These are phyloP conservation scores for Ogataea dorogensis DNA, from an alignment of 805 yeast genomes.

Conservation along the genomic window DNA sequence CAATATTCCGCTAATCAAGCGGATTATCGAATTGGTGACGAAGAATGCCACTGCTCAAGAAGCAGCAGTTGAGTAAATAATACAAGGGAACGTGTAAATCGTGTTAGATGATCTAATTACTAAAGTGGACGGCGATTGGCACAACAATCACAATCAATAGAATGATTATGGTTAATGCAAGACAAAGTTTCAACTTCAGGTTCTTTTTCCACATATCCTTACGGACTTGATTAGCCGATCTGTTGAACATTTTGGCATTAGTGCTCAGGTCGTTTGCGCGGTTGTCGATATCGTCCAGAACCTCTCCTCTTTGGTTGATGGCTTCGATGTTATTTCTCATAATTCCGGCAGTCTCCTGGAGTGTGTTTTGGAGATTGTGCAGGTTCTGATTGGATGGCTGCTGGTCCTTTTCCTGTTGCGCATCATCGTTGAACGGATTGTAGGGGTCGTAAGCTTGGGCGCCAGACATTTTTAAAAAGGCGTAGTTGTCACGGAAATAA, in stretches of 20 bases:
- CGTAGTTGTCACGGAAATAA: conserved; percentile 2
- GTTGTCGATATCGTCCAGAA: conserved; percentile 86
- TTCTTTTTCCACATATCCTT: conserved; percentile 99
- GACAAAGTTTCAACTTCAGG: conserved; percentile 92
- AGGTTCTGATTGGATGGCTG: conserved; percentile 23
- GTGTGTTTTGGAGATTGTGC: conserved; percentile 32
- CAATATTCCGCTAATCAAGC: conserved; percentile 82
- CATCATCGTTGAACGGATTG: conserved; percentile 35
- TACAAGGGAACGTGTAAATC: conserved; percentile 3
- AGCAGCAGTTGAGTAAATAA: conserved; percentile 15
- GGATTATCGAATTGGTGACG: conserved; percentile 85
- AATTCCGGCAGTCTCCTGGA: conserved; percentile 86
- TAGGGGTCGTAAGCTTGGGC: conserved; percentile 36
- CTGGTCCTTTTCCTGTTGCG: conserved; percentile 23
- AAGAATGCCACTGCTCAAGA: conserved; percentile 76
- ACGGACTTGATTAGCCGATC: conserved; percentile 96
- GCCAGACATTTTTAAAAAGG: conserved; percentile 28
- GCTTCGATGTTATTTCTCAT: conserved; percentile 97
- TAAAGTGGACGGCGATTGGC: conserved; percentile 89
- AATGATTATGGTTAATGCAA: conserved; percentile 73
- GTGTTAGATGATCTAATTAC: conserved; percentile 17
- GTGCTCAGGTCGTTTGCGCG: conserved; percentile 91
- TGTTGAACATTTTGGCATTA: conserved; percentile 90
- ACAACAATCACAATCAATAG: conserved; percentile 84
- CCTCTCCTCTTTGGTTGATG: conserved; percentile 93